These are phyloP conservation scores for Stagonosporopsis chrysanthemi DNA, from an alignment of 2,329 filamentous ascomycete genomes.

Conservation along the genomic window DNA sequence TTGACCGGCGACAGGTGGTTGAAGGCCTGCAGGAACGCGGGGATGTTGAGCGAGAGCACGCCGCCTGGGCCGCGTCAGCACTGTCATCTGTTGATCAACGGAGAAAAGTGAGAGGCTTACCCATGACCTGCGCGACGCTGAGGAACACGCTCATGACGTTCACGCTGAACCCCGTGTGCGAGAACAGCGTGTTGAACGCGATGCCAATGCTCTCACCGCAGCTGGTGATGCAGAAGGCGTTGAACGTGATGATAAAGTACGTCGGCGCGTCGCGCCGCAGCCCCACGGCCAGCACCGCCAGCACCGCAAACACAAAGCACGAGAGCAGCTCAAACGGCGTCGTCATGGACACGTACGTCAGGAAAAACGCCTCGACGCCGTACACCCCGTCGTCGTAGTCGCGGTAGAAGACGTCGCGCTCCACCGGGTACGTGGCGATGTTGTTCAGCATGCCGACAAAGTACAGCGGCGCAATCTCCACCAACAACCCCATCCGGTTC, in stretches of 20 bases:
- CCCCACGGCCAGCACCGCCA: slow-evolving; percentile 70
- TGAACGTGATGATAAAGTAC: slow-evolving; percentile 72
- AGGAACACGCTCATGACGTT: slow-evolving; percentile 75
- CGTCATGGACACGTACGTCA: slow-evolving; percentile 74
- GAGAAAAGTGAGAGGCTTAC: slow-evolving; percentile 17
- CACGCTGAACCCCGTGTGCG: slow-evolving; percentile 77
- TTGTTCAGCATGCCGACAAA: slow-evolving; percentile 81
- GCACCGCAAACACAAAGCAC: slow-evolving; percentile 69
- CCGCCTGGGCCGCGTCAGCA: slow-evolving; percentile 54
- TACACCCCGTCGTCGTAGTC: slow-evolving; percentile 79
- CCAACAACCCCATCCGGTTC: slow-evolving; percentile 75
- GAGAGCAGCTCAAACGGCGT: slow-evolving; percentile 74
- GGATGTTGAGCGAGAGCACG: slow-evolving; percentile 74
- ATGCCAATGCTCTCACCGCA: slow-evolving; percentile 80
- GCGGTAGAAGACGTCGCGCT: slow-evolving; percentile 78
- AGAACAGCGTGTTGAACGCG: slow-evolving; percentile 79
- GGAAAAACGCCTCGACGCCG: slow-evolving; percentile 72
- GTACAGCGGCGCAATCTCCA: slow-evolving; percentile 75
- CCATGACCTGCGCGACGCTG: slow-evolving; percentile 74
- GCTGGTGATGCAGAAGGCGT: slow-evolving; percentile 75
- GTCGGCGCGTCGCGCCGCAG: slow-evolving; percentile 68
- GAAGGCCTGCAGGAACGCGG: slow-evolving; percentile 68
- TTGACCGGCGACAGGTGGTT: slow-evolving; percentile 77
- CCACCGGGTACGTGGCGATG: slow-evolving; percentile 74
- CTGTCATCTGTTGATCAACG: not conserved